Base-by-base conservation (phyloP, 2,329 filamentous ascomycete species). In the Thielaviopsis euricoi region DNA sequence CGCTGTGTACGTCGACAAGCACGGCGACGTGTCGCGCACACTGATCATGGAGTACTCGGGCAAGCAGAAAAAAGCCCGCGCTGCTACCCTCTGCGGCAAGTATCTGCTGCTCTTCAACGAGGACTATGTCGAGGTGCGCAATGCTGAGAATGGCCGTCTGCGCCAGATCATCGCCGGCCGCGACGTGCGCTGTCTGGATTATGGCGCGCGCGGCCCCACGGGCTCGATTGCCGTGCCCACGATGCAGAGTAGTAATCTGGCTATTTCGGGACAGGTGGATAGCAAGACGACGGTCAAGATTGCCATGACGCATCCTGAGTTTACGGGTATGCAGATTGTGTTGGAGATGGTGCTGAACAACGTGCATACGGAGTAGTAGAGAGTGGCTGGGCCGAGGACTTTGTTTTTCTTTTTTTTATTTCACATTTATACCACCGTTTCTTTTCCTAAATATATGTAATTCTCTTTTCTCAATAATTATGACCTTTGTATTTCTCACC, bases 31-130 rank as follows among this genome's bases (percentile, higher is more conserved):
- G 26, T 91, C 84, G 46, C 86, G 94, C 52, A 89, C 86, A 26
- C 88, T 97, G 60, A 90, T 97, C 66, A 95, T 98, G 89, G 89
- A 97, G 68, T 98, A 97, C 69, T 93, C 95, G n/a, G 93, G 93
- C 63, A 91, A 86, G 66, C 78, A 81, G 67, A 81, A 81, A 70
- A 81, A 80, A 69, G 93, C 93, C 1, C 84, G 85, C 62, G 82
- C 83, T 13, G 90, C 90, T 1, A 93, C 89, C 61, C 84, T 97
- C 73, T 94, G 89, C 65, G 90, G 89, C 1, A 86, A 89, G 59
- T 97, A 95, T 68, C 79, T 98, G 4, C 76, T 98, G 7, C 80
- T 98, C 4, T 95, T 97, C 73, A 93, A 96, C 68, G 85, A 87
- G 22, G 91, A 97, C 69, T 98, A 97, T 64, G 89, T 98, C 53